phyloP scores from a whole-genome alignment of 2,329 filamentous ascomycete genomes.

The Zasmidium cellare region DNA sequence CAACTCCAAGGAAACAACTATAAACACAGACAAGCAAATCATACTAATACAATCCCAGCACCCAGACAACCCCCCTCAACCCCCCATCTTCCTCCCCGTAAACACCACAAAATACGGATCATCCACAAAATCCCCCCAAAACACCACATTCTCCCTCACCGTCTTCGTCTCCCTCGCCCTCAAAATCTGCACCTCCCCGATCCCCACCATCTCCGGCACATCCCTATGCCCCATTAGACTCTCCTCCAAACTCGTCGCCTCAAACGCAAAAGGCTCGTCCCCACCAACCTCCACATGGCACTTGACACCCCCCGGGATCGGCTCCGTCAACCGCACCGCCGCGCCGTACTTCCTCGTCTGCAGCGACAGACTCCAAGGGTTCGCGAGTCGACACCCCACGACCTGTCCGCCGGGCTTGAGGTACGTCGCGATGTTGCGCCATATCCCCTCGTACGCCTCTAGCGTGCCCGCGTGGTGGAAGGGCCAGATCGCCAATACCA shows the following conservation, averaged over 20 bases:
- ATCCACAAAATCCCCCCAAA: constrained; percentile 18
- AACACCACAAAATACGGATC: constrained; percentile 18
- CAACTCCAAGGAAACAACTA: too few species aligned
- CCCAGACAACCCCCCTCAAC: too few species aligned
- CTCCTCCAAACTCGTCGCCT: constrained; percentile 6
- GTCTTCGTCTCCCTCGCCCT: constrained; percentile 8
- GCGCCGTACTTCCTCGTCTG: constrained; percentile 17
- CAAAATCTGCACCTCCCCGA: constrained; percentile 7
- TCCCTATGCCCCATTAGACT: constrained; percentile 11
- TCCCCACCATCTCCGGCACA: constrained; percentile 12
- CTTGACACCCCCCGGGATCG: constrained; percentile 12
- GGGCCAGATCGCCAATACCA: constrained; percentile 16
- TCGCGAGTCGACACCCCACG: constrained; percentile 5
- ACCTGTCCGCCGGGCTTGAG: constrained; percentile 16
- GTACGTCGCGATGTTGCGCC: constrained; percentile 14
- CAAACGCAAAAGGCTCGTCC: constrained; percentile 13
- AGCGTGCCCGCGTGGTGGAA: constrained; percentile 16
- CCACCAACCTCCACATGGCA: constrained; percentile 8
- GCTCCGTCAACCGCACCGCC: constrained; percentile 8
- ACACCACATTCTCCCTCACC: constrained; percentile 7
- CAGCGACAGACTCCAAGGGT: constrained; percentile 1
- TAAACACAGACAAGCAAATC: background rate
- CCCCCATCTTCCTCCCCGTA: constrained; percentile 10
- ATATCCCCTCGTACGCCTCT: constrained; percentile 6
- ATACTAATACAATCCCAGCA: background rate